phyloP scores from a whole-genome alignment of 306 rosid genomes.

The Vicia sativa region DNA sequence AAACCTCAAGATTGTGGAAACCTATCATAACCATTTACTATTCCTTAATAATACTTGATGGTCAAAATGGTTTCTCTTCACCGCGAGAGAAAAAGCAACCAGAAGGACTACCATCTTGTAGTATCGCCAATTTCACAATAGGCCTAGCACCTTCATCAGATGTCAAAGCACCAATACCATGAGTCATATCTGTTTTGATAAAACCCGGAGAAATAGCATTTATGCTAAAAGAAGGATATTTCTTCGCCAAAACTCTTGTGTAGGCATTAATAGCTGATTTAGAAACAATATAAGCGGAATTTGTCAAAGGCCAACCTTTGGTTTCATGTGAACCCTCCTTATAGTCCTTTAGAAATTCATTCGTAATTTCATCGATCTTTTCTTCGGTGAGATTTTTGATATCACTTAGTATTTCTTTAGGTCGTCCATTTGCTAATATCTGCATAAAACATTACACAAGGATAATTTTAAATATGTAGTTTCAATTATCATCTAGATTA shows the following conservation, averaged over 20 bases:
- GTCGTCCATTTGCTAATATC: slow-evolving; percentile 46
- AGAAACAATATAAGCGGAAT: slow-evolving; percentile 47
- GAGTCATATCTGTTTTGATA: slow-evolving; percentile 47
- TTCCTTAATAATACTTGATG: background rate
- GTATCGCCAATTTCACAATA: slow-evolving; percentile 54
- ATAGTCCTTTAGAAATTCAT: slow-evolving; percentile 45
- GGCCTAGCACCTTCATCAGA: slow-evolving; percentile 61
- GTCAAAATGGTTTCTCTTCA: slow-evolving; percentile 42
- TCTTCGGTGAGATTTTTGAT: slow-evolving; percentile 48
- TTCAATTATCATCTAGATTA: no score
- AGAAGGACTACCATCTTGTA: slow-evolving; percentile 37
- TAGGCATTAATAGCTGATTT: slow-evolving; percentile 56
- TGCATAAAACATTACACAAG: background rate
- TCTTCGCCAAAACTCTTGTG: slow-evolving; percentile 56
- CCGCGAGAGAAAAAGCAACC: slow-evolving; percentile 35
- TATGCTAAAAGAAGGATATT: slow-evolving; percentile 33
- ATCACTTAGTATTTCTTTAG: slow-evolving; percentile 47
- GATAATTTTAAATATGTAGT: background rate
- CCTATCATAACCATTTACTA: background rate
- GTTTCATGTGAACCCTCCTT: slow-evolving; percentile 46
- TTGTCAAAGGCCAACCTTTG: slow-evolving; percentile 49
- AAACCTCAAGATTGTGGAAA: background rate
- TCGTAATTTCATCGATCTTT: slow-evolving; percentile 44
- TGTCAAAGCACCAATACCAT: slow-evolving; percentile 37
- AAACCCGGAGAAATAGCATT: slow-evolving; percentile 52